Evolutionary conservation across 371 early-diverging fungal species (phyloP).

Genomic region (Funneliformis caledonium): DNA sequence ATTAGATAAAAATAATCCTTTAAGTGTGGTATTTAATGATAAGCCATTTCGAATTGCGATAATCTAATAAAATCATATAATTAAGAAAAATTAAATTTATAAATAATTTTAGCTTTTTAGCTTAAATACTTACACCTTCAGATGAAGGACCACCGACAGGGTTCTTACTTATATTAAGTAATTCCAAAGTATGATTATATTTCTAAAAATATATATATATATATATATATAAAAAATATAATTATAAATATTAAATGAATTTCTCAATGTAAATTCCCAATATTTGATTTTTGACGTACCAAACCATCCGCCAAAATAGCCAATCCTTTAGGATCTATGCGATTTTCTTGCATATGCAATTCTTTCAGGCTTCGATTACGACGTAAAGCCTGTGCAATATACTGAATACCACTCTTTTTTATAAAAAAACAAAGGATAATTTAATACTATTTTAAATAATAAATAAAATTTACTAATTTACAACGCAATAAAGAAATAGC

Average conservation of each 20-base stretch:
- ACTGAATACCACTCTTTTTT: conserved; percentile 65
- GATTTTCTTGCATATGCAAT: conserved; percentile 60
- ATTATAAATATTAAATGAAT: background rate
- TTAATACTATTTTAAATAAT: background rate
- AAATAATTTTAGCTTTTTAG: background rate
- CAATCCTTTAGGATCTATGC: conserved; percentile 60
- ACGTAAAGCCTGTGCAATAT: conserved; percentile 64
- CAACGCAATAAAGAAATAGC: background rate
- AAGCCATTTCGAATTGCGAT: conserved; percentile 64
- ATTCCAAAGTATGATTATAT: conserved; percentile 54
- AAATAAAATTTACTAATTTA: background rate
- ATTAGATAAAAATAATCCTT: conserved; percentile 66
- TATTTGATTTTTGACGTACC: conserved; percentile 46
- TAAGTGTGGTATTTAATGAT: conserved; percentile 65
- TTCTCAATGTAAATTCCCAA: background rate
- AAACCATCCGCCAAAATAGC: conserved; percentile 64
- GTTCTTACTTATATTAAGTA: conserved; percentile 55
- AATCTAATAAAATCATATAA: conserved; percentile 23
- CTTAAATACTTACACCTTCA: conserved; percentile 53
- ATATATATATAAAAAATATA: background rate
- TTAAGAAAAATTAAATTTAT: background rate
- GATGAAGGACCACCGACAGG: conserved; percentile 47
- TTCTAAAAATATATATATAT: conserved; percentile 46
- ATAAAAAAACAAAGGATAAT: background rate
- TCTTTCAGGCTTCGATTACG: conserved; percentile 59